Percentiles rank a stretch among this genome's conserved stretches.
phyloP scores from a whole-genome alignment of 345 rosid genomes.

The Populus nigra region DNA sequence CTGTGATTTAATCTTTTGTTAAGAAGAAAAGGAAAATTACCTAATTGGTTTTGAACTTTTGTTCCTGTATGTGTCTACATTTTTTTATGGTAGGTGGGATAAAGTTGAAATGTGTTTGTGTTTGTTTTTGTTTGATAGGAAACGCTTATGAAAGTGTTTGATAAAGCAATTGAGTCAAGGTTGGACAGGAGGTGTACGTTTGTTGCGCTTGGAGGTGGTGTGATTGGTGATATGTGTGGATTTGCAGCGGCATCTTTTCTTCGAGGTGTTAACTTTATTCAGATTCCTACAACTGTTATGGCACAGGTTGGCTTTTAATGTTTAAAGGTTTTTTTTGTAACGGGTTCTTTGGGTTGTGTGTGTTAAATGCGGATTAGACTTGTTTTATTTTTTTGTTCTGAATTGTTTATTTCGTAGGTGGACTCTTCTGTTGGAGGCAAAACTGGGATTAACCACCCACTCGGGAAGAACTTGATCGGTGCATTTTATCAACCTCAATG shows the following conservation, averaged over 20 bases:
- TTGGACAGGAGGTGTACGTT: constrained; percentile 80
- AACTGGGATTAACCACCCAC: constrained; percentile 89
- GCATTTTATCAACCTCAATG: constrained; percentile 99
- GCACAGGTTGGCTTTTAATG: constrained; percentile 57
- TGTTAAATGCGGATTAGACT: neutral
- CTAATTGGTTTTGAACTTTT: no score
- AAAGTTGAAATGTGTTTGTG: neutral
- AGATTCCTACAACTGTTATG: constrained; percentile 98
- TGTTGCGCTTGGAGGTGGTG: constrained; percentile 99
- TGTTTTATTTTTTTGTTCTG: neutral
- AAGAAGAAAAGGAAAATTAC: no score
- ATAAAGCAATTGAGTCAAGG: constrained; percentile 87
- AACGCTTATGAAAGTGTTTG: constrained; percentile 82
- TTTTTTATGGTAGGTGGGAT: neutral
- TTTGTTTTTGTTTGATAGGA: constrained; percentile 45
- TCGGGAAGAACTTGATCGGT: constrained; percentile 96
- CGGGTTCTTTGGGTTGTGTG: neutral
- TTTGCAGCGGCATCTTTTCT: constrained; percentile 93
- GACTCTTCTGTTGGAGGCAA: constrained; percentile 99
- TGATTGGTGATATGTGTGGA: constrained; percentile 97
- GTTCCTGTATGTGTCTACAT: neutral
- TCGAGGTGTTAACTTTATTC: constrained; percentile 97
- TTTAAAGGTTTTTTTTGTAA: neutral
- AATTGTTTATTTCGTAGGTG: constrained; percentile 47
- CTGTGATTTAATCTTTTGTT: no score